These are phyloP conservation scores for Amanita inopinata DNA, from an alignment of 768 basidiomycete species.

Conservation along the genomic window DNA sequence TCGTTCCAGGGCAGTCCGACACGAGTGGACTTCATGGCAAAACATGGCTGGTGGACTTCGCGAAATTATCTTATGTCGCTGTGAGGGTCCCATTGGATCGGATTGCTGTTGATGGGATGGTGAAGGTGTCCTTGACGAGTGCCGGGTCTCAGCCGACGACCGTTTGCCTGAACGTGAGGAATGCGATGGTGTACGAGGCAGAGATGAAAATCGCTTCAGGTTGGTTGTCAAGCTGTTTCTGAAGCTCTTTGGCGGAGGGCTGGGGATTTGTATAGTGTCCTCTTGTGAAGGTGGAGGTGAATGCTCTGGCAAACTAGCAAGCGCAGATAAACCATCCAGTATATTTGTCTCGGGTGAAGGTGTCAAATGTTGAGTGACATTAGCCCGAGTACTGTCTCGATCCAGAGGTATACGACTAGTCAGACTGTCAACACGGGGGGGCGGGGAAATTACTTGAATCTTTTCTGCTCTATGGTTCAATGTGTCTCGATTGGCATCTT, in stretches of 20 bases:
- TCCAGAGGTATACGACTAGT: not conserved
- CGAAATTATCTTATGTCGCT: constrained; percentile 20
- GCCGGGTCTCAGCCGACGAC: constrained; percentile 24
- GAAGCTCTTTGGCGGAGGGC: constrained; percentile 41
- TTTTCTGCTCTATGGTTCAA: not conserved
- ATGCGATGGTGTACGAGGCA: constrained; percentile 62
- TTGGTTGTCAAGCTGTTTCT: constrained; percentile 36
- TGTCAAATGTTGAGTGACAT: not conserved
- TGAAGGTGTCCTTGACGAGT: constrained; percentile 28
- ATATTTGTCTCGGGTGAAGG: constrained; percentile 3
- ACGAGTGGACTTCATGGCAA: constrained; percentile 50
- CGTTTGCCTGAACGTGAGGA: constrained; percentile 30
- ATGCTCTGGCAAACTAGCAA: no score
- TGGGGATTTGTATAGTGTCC: constrained; percentile 18
- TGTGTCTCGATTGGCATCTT: not conserved
- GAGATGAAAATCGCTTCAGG: constrained; percentile 42
- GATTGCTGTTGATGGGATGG: constrained; percentile 21
- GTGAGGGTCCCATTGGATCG: constrained; percentile 10
- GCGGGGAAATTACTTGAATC: constrained; percentile 21
- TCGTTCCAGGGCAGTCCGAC: constrained; percentile 53
- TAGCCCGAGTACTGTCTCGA: not conserved
- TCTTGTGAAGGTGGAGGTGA: constrained; percentile 6
- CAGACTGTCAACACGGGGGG: constrained; percentile 23
- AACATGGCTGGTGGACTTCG: constrained; percentile 59
- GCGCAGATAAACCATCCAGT: constrained; percentile 7